phyloP scores from a whole-genome alignment of 352 stramenopile species.

The Saprolegnia parasitica region DNA sequence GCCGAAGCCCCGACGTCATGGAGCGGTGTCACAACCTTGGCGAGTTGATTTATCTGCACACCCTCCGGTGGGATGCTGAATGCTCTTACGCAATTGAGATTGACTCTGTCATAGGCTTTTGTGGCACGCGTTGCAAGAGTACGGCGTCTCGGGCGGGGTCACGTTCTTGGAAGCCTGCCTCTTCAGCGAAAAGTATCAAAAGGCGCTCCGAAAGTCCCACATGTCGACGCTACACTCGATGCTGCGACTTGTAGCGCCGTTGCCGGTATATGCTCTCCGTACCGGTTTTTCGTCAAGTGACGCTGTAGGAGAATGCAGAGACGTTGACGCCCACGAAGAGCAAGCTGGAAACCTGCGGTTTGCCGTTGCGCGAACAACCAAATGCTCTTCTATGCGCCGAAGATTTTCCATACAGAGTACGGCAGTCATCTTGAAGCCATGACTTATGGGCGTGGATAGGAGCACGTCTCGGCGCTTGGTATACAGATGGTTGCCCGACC shows the following conservation, averaged over 20 bases:
- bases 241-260: not conserved
- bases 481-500: not conserved
- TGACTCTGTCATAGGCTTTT: not conserved
- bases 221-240: not conserved
- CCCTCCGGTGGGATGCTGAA: slow-evolving; percentile 1
- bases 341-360: not conserved
- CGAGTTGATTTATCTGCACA: slow-evolving; percentile 25
- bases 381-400: not conserved
- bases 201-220: not conserved
- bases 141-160: not conserved
- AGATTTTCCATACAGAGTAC: not conserved
- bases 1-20: not conserved
- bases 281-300: not conserved
- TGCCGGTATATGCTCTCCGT: not conserved
- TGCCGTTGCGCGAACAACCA: not conserved
- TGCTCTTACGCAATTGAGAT: not conserved
- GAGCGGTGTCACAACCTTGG: not conserved
- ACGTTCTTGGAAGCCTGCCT: slow-evolving; percentile 5
- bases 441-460: not conserved
- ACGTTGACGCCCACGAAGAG: not conserved
- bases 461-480: not conserved
- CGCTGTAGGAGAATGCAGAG: not conserved
- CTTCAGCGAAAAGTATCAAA: not conserved
- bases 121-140: not conserved
- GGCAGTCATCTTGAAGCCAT: not conserved